Conservation (phyloP, 2,329 filamentous ascomycete genomes). For the Atkinsonella hypoxylon region DNA sequence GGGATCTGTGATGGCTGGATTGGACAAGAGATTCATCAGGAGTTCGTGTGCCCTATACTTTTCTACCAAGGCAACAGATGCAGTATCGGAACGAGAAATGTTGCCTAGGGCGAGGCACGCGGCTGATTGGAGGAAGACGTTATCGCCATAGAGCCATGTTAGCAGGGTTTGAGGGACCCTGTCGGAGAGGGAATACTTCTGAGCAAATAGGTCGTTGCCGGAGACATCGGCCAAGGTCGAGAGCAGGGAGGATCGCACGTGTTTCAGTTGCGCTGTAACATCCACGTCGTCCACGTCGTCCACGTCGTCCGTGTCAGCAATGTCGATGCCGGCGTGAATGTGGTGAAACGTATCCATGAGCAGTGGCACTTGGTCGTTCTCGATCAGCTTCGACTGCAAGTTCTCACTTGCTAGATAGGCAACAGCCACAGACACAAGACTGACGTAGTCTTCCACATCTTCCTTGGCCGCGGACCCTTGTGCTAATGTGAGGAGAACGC, state of each 20-base stretch:
- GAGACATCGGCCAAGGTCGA: slow-evolving; percentile 41
- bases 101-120: slow-evolving; percentile 52
- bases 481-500: slow-evolving; percentile 38
- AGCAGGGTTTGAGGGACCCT: slow-evolving; percentile 29
- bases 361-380: slow-evolving; percentile 23
- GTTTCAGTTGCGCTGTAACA: slow-evolving; percentile 29
- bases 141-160: slow-evolving; percentile 31
- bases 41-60: slow-evolving; percentile 28
- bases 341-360: slow-evolving; percentile 38
- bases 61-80: slow-evolving; percentile 38
- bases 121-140: slow-evolving; percentile 38
- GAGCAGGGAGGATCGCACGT: slow-evolving; percentile 38
- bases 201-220: slow-evolving; percentile 33
- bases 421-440: slow-evolving; percentile 38
- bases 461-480: slow-evolving; percentile 24
- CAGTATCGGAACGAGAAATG: slow-evolving; percentile 44
- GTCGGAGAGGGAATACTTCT: slow-evolving; percentile 29
- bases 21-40: slow-evolving; percentile 32
- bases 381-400: slow-evolving; percentile 38
- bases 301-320: slow-evolving; percentile 30
- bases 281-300: slow-evolving; percentile 40
- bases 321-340: slow-evolving; percentile 31
- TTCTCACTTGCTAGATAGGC: slow-evolving; percentile 42
- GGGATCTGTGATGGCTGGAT: slow-evolving; percentile 27
- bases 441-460: slow-evolving; percentile 43